Conservation (phyloP, 495 filamentous ascomycete species). For the Cladorrhinum samala region DNA sequence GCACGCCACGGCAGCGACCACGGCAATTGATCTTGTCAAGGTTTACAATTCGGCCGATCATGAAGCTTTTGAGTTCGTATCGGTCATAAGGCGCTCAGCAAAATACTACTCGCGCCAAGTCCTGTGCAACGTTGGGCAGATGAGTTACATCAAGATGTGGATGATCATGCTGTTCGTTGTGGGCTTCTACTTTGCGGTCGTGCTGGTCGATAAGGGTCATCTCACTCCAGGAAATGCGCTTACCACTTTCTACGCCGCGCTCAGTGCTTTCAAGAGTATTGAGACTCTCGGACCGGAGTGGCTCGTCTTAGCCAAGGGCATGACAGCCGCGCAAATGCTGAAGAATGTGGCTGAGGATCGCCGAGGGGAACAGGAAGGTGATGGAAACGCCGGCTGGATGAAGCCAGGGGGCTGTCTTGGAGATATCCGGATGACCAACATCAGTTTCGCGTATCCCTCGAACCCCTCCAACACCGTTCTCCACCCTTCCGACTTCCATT, state of each 20-base stretch:
- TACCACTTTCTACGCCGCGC: slow-evolving; percentile 77
- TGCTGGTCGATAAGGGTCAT: slow-evolving; percentile 49
- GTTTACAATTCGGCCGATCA: slow-evolving; percentile 70
- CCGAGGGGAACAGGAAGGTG: slow-evolving; percentile 10
- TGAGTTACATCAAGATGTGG: slow-evolving; percentile 65
- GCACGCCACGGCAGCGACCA: slow-evolving; percentile 59
- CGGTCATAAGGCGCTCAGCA: slow-evolving; percentile 53
- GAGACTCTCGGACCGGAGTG: slow-evolving; percentile 68
- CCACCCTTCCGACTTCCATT: slow-evolving; percentile 51
- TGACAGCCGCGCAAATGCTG: slow-evolving; percentile 61
- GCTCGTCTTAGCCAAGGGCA: slow-evolving; percentile 71
- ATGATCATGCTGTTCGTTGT: slow-evolving; percentile 78
- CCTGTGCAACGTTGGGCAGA: slow-evolving; percentile 59
- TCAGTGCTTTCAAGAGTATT: slow-evolving; percentile 68
- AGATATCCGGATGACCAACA: slow-evolving; percentile 64
- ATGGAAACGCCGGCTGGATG: slow-evolving; percentile 20
- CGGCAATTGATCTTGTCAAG: slow-evolving; percentile 81
- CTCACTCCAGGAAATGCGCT: slow-evolving; percentile 61
- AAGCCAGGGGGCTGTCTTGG: slow-evolving; percentile 45
- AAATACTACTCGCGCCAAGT: slow-evolving; percentile 63
- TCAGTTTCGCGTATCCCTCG: slow-evolving; percentile 80
- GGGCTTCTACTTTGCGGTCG: slow-evolving; percentile 84
- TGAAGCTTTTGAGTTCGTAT: slow-evolving; percentile 60
- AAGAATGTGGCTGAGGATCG: slow-evolving; percentile 30
- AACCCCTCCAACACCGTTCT: slow-evolving; percentile 60